These are phyloP conservation scores for Sporisorium graminicola DNA, from an alignment of 1,284 basidiomycete genomes.

Conservation along the genomic window DNA sequence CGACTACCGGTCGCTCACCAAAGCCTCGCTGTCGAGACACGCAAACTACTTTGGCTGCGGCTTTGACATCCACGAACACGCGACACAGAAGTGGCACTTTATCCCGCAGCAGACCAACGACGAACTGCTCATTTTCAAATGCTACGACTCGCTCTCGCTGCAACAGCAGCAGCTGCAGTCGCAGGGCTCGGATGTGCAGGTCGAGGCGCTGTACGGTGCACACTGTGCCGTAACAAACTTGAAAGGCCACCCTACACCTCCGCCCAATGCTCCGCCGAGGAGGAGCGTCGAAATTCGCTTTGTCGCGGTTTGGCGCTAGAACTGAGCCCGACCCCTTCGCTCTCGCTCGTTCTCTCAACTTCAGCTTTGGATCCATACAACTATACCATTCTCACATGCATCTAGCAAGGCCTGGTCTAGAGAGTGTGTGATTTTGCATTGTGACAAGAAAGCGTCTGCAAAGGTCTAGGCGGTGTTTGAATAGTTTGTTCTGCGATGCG, in stretches of 20 bases:
- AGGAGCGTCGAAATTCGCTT: constrained; percentile 43
- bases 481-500: not conserved
- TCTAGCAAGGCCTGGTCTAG: too few species aligned
- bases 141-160: constrained; percentile 37
- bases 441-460: not conserved
- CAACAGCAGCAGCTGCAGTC: constrained; percentile 17
- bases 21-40: constrained; percentile 13
- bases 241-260: constrained; percentile 20
- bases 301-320: constrained; percentile 36
- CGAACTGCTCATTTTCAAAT: constrained; percentile 35
- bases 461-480: too few species aligned
- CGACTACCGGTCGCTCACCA: constrained; percentile 22
- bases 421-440: not conserved
- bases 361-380: too few species aligned
- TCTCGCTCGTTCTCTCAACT: too few species aligned
- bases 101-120: constrained; percentile 37
- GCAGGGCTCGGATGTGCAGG: not conserved
- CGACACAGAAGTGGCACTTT: constrained; percentile 28
- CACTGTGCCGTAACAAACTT: constrained; percentile 30
- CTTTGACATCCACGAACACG: constrained; percentile 28
- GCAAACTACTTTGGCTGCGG: constrained; percentile 38
- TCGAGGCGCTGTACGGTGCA: constrained; percentile 35
- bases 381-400: too few species aligned
- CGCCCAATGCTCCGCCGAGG: constrained; percentile 22
- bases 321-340: too few species aligned